Conservation (phyloP, 139 green algal species). For the Zygnema circumcarinatum region DNA sequence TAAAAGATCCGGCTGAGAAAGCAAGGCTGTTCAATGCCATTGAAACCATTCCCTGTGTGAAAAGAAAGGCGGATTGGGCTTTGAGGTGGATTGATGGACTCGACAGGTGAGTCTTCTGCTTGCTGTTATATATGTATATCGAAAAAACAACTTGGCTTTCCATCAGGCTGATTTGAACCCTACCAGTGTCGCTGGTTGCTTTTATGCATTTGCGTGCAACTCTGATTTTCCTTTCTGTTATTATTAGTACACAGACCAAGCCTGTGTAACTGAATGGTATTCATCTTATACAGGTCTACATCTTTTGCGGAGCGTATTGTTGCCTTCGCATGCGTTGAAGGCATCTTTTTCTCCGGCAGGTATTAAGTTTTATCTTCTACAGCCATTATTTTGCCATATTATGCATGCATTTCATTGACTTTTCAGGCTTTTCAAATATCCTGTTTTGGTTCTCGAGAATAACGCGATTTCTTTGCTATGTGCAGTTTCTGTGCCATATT, state of each 20-base stretch:
- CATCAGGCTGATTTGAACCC: neutral
- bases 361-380: neutral
- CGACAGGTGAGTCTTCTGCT: conserved; percentile 57
- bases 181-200: neutral
- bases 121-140: conserved; percentile 50
- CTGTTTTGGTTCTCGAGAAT: too few relatives aligned
- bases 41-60: conserved; percentile 87
- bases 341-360: conserved; percentile 96
- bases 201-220: too few relatives aligned
- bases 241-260: too few relatives aligned
- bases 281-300: conserved; percentile 59
- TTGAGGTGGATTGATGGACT: conserved; percentile 88
- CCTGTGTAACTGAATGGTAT: too few relatives aligned
- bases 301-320: conserved; percentile 91
- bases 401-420: conserved; percentile 95
- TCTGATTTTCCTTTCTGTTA: too few relatives aligned
- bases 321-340: conserved; percentile 95
- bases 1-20: conserved; percentile 82
- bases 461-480: too few relatives aligned
- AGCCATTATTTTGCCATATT: conserved; percentile 95
- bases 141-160: too few relatives aligned
- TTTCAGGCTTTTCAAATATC: too few relatives aligned
- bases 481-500: conserved; percentile 96
- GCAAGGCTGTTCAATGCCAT: conserved; percentile 91
- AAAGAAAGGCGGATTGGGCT: conserved; percentile 97